A percentile compares a stretch with the other conserved stretches of the same genome.
Conservation (phyloP, 345 rosid species). For the Brassica nigra region DNA sequence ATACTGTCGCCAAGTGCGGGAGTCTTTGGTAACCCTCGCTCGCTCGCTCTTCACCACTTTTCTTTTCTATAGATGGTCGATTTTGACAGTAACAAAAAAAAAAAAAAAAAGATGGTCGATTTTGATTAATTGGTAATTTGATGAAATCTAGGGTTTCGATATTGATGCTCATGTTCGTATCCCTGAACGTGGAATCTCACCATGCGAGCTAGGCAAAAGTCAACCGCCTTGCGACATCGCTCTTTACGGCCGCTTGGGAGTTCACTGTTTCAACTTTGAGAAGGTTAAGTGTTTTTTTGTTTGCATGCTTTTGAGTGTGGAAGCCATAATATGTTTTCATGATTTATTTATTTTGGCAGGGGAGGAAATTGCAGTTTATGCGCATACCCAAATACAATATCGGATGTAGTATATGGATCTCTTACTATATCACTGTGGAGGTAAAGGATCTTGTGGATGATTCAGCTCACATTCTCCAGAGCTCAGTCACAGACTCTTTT, state of each 20-base stretch:
- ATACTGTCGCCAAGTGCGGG: background rate
- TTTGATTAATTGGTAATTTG: background rate
- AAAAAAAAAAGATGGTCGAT: too few relatives aligned
- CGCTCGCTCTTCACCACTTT: background rate
- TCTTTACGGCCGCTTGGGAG: slow-evolving; percentile 6
- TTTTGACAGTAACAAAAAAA: too few relatives aligned
- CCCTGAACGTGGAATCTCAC: background rate
- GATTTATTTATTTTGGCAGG: background rate
- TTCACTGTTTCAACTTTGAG: slow-evolving; percentile 17
- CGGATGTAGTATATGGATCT: too few relatives aligned
- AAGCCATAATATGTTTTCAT: background rate
- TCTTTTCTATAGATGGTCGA: background rate
- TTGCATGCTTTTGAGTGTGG: background rate
- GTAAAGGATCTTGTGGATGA: slow-evolving; percentile 4
- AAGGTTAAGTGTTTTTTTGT: background rate
- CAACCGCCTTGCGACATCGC: background rate
- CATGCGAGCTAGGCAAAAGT: background rate
- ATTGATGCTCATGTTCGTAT: slow-evolving; percentile 6
- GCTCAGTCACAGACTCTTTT: too few relatives aligned
- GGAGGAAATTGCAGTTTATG: background rate
- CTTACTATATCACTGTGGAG: slow-evolving; percentile 13
- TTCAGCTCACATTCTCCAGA: background rate
- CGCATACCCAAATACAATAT: background rate
- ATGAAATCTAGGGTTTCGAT: slow-evolving; percentile 7
- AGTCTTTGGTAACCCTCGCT: background rate